Conservation (phyloP, 805 yeast genomes). For the Lachancea lanzarotensis region DNA sequence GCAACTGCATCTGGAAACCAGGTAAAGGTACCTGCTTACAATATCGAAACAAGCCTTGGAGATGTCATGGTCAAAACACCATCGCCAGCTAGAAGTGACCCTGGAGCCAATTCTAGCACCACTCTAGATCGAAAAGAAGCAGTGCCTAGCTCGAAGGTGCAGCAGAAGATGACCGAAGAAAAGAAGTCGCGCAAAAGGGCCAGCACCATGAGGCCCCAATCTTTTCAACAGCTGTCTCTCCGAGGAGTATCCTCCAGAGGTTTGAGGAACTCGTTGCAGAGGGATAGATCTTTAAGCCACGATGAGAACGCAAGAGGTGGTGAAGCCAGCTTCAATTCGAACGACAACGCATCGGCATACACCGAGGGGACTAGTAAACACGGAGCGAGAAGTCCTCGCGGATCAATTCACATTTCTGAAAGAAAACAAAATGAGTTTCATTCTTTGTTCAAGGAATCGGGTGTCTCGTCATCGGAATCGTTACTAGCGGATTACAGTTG, state of each 20-base stretch:
- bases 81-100: slow-evolving; percentile 5
- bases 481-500: slow-evolving; percentile 59
- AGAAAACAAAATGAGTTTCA: slow-evolving; percentile 58
- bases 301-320: neutral
- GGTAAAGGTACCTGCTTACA: slow-evolving; percentile 1
- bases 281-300: slow-evolving; percentile 11
- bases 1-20: neutral
- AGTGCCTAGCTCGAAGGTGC: too few relatives aligned
- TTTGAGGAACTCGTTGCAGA: slow-evolving; percentile 16
- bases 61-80: neutral
- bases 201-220: slow-evolving; percentile 22
- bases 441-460: slow-evolving; percentile 43
- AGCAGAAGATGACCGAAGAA: slow-evolving; percentile 8
- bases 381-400: neutral
- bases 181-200: slow-evolving; percentile 26
- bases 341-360: neutral
- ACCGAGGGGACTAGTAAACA: neutral
- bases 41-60: neutral
- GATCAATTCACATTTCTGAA: slow-evolving; percentile 18
- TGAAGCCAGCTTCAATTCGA: neutral
- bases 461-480: slow-evolving; percentile 42
- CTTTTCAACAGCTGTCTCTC: slow-evolving; percentile 22
- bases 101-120: neutral
- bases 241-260: slow-evolving; percentile 18
- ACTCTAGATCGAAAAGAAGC: neutral